These are phyloP conservation scores for Salmacisia buchloeana DNA, from an alignment of 1,284 basidiomycete genomes.

Conservation along the genomic window DNA sequence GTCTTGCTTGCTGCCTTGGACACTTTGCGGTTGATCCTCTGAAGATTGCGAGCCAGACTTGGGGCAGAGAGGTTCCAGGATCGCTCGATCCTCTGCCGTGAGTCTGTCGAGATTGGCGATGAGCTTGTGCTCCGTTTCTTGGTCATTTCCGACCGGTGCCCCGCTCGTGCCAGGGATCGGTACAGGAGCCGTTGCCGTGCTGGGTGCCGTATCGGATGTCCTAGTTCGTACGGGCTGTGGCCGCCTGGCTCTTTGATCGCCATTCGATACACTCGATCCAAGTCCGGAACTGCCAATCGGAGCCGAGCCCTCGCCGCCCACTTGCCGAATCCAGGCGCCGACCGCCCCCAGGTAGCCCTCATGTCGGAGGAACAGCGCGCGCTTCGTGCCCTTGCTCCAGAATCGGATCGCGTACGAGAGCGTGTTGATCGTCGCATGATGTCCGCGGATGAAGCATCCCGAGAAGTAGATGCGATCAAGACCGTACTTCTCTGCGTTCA, in stretches of 20 bases:
- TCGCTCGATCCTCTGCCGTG: not conserved
- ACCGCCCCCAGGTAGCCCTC: constrained; percentile 87
- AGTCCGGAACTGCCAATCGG: not conserved
- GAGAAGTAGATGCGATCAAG: constrained; percentile 97
- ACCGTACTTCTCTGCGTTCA: constrained; percentile 99
- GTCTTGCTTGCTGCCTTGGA: no score
- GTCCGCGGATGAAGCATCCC: constrained; percentile 96
- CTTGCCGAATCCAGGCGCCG: constrained; percentile 49
- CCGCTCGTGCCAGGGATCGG: no score
- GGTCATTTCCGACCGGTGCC: not conserved
- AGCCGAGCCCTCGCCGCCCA: constrained; percentile 21
- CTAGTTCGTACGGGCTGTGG: not conserved
- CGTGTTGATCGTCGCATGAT: constrained; percentile 93
- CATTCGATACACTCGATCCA: no score
- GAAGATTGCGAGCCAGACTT: no score
- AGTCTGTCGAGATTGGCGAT: not conserved
- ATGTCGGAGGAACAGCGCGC: constrained; percentile 91
- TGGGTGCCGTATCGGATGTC: not conserved
- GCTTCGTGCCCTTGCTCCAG: constrained; percentile 97
- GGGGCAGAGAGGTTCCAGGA: not conserved
- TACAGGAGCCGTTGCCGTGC: no score
- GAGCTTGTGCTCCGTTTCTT: not conserved
- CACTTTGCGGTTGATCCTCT: no score
- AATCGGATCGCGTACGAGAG: constrained; percentile 98
- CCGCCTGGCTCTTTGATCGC: no score